Evolutionary conservation across 2,329 filamentous ascomycete species (phyloP).

Genomic region (Fusarium liriodendri): DNA sequence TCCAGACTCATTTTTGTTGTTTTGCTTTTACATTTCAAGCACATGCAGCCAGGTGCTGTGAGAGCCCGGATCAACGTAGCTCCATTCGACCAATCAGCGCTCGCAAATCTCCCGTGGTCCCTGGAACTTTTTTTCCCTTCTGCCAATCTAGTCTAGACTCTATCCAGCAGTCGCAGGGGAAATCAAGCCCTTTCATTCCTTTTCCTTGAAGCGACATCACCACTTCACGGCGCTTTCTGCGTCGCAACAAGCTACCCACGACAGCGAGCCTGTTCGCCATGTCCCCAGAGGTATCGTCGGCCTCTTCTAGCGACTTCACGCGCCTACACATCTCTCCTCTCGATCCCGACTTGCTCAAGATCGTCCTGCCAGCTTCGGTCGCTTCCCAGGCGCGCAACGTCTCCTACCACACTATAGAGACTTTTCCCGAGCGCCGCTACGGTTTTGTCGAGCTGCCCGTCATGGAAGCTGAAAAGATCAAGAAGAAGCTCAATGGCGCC

Average conservation of each 20-base stretch:
- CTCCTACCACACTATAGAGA: conserved; percentile 87
- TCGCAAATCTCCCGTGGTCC: conserved; percentile 7
- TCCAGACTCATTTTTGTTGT: background rate
- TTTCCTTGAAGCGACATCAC: conserved; percentile 20
- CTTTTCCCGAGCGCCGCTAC: conserved; percentile 91
- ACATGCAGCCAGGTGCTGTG: background rate
- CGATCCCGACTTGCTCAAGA: conserved; percentile 76
- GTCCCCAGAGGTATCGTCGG: conserved; percentile 36
- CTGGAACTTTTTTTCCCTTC: conserved; percentile 42
- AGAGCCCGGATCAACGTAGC: conserved; percentile 41
- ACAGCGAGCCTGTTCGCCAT: conserved; percentile 36
- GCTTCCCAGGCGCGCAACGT: conserved; percentile 78
- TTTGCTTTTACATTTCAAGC: background rate
- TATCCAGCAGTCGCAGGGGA: conserved; percentile 9
- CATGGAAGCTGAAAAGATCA: conserved; percentile 88
- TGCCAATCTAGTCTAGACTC: background rate
- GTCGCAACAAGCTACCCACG: conserved; percentile 32
- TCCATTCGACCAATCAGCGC: conserved; percentile 39
- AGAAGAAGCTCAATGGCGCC: conserved; percentile 89
- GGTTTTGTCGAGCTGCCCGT: conserved; percentile 87
- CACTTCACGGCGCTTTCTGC: conserved; percentile 23
- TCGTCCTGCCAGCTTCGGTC: conserved; percentile 76
- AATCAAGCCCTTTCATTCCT: conserved; percentile 17
- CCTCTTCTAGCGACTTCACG: conserved; percentile 43
- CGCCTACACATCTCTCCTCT: conserved; percentile 89